Percentiles rank a stretch among this genome's conserved stretches.
These are phyloP conservation scores for Saturnispora mendoncae DNA, from an alignment of 805 yeast species.

Conservation along the genomic window DNA sequence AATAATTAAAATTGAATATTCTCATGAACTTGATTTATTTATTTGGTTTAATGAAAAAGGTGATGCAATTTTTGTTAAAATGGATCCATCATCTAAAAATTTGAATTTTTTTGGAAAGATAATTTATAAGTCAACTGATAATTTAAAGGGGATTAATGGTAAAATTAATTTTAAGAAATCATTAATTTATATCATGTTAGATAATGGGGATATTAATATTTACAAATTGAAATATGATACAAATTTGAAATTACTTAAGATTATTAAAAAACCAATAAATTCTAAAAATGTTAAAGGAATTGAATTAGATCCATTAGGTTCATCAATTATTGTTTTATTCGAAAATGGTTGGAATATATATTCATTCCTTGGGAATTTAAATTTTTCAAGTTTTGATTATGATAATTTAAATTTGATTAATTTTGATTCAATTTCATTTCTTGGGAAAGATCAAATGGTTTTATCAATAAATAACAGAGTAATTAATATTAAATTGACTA, in stretches of 20 bases:
- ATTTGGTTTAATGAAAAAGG: conserved; percentile 26
- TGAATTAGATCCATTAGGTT: conserved; percentile 23
- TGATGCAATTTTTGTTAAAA: conserved; percentile 24
- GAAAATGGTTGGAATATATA: conserved; percentile 39
- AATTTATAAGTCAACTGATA: conserved; percentile 16
- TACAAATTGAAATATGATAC: conserved; percentile 31
- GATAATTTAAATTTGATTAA: conserved; percentile 21
- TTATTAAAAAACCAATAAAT: conserved; percentile 30
- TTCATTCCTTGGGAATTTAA: conserved; percentile 40
- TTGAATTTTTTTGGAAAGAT: conserved; percentile 20
- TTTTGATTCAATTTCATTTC: conserved; percentile 16
- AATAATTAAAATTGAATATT: conserved; percentile 16
- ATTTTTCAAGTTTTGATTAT: conserved; percentile 33
- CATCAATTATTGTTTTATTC: conserved; percentile 22
- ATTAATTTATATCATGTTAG: conserved; percentile 32
- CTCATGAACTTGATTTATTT: conserved; percentile 22
- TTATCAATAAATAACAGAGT: conserved; percentile 26
- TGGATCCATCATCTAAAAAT: conserved; percentile 2
- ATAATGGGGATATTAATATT: conserved; percentile 29
- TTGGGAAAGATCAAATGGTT: conserved; percentile 29
- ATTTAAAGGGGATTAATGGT: conserved; percentile 19
- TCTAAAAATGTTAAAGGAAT: conserved; percentile 25
- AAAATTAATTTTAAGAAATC: conserved; percentile 35
- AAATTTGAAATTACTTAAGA: conserved; percentile 24
- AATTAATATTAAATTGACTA: conserved; percentile 20